Evolutionary conservation across 768 basidiomycete species (phyloP), one percentile per base, ranked within the genome.

Genomic region (Albatrellus ellisii): DNA sequence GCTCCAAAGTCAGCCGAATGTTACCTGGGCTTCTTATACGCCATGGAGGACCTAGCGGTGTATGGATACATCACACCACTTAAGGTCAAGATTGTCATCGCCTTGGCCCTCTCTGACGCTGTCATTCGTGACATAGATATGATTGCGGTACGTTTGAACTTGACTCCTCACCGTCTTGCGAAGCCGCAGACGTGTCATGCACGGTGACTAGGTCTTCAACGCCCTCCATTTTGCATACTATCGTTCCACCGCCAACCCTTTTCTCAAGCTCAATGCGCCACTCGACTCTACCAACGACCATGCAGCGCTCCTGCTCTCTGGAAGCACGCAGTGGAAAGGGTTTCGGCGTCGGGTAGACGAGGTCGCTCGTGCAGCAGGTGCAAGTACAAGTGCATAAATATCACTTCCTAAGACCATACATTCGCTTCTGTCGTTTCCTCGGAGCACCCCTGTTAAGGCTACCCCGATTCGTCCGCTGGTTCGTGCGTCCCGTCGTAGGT

Each of bases 21-120:
- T 55, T 94, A 91, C 55, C 69, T 90, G 27, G 89, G 88, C 4
- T 65, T 92, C 42, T 61, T 94, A 20, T 89, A 87, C 58, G 72
- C 80, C n/a, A 81, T 92, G 69, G 90, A 94, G 60, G 89, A 92
- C 51, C 81, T 87, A 38, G 88, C 86, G 2, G 85, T 89, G 28
- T 92, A 92, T 59, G 90, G 89, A 29, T 94, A 89, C 60, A 74
- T 90, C 38, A 90, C 87, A 8, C 86, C 89, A 10, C 64, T 87
- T 46, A 86, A 82, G 55, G 70, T 90, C 53, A 91, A 90, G 65
- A 88, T 94, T 52, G 71, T 94, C 44, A 55, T 92, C 40, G 80
- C 79, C 1, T 60, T 92, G 39, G 78, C 84, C 6, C 61, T 91
- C 48, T 76, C 83, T 6, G 90, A 94, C 54, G 68, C 82, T 10